Conservation (phyloP, 2,329 filamentous ascomycete species). For the Tolypocladium nubicola region DNA sequence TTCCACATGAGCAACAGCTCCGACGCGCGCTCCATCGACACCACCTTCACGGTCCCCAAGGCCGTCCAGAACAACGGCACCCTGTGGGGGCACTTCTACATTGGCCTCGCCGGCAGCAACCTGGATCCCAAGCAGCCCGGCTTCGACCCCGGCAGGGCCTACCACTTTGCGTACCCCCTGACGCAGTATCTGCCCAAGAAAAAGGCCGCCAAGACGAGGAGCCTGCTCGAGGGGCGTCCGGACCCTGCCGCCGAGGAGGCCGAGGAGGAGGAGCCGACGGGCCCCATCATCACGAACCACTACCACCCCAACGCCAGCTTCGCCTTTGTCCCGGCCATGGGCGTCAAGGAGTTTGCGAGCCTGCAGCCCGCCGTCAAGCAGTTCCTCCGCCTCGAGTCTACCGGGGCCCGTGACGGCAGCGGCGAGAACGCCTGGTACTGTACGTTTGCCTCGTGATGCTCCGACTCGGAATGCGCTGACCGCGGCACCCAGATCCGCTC, state of each 20-base stretch:
- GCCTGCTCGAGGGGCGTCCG: slow-evolving; percentile 54
- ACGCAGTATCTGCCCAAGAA: slow-evolving; percentile 89
- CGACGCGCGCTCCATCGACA: slow-evolving; percentile 68
- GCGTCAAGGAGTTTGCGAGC: slow-evolving; percentile 53
- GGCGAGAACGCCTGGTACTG: slow-evolving; percentile 90
- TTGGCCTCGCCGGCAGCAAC: slow-evolving; percentile 64
- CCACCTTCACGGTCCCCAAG: slow-evolving; percentile 65
- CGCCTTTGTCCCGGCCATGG: slow-evolving; percentile 73
- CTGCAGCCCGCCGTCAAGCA: slow-evolving; percentile 66
- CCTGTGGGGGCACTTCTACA: slow-evolving; percentile 88
- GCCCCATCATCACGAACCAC: slow-evolving; percentile 69
- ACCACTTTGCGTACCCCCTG: slow-evolving; percentile 74
- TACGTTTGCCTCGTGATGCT: slow-evolving; percentile 17
- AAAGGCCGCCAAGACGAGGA: slow-evolving; percentile 78
- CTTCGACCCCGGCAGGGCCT: slow-evolving; percentile 68
- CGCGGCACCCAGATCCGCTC: slow-evolving; percentile 48
- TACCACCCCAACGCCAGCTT: slow-evolving; percentile 94
- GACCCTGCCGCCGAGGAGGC: slow-evolving; percentile 31
- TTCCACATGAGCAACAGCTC: slow-evolving; percentile 72
- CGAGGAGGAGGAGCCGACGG: slow-evolving; percentile 42
- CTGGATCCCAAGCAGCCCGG: slow-evolving; percentile 63
- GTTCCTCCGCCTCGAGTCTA: slow-evolving; percentile 69
- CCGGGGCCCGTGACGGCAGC: slow-evolving; percentile 68
- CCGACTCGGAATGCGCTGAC: slow-evolving; percentile 5
- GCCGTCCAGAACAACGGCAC: slow-evolving; percentile 86